These are phyloP conservation scores for Starmerella khaoyaiensis DNA, from an alignment of 805 yeast species.

Conservation along the genomic window DNA sequence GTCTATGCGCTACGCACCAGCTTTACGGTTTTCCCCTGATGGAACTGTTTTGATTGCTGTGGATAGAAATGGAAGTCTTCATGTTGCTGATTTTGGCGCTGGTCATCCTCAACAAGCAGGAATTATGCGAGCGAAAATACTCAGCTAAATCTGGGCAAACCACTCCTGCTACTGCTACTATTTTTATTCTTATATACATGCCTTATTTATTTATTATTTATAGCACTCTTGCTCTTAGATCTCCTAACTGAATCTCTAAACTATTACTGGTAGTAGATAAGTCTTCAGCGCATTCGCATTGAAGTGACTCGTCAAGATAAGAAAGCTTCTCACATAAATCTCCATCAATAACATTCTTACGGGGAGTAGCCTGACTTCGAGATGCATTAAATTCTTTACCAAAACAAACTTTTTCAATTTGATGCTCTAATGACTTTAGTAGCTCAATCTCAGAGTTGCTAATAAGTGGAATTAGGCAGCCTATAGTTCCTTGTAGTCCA, in stretches of 20 bases:
- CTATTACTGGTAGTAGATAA: slow-evolving; percentile 26
- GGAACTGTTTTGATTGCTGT: slow-evolving; percentile 67
- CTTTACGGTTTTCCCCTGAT: slow-evolving; percentile 59
- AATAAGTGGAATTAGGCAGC: slow-evolving; percentile 54
- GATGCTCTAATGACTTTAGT: background rate
- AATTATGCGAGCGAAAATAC: slow-evolving; percentile 25
- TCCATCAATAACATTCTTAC: slow-evolving; percentile 69
- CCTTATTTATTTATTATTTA: background rate
- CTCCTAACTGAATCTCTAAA: slow-evolving; percentile 10
- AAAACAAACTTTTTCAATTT: background rate
- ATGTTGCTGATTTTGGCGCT: slow-evolving; percentile 76
- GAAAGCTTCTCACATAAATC: slow-evolving; percentile 59
- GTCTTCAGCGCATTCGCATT: slow-evolving; percentile 24
- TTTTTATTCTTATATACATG: too few relatives aligned
- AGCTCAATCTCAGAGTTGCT: background rate
- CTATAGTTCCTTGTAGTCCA: slow-evolving; percentile 74
- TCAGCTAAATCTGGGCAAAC: too few relatives aligned
- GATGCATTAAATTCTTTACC: background rate
- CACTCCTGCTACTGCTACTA: too few relatives aligned
- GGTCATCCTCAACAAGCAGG: slow-evolving; percentile 50
- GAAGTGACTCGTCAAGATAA: slow-evolving; percentile 17
- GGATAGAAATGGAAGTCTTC: slow-evolving; percentile 70
- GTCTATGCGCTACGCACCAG: slow-evolving; percentile 63
- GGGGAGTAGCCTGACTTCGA: slow-evolving; percentile 34
- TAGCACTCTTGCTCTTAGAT: slow-evolving; percentile 1